A percentile compares a stretch with the other conserved stretches of the same genome.
Conservation (phyloP, 2,329 filamentous ascomycete species). For the Talaromyces funiculosus region DNA sequence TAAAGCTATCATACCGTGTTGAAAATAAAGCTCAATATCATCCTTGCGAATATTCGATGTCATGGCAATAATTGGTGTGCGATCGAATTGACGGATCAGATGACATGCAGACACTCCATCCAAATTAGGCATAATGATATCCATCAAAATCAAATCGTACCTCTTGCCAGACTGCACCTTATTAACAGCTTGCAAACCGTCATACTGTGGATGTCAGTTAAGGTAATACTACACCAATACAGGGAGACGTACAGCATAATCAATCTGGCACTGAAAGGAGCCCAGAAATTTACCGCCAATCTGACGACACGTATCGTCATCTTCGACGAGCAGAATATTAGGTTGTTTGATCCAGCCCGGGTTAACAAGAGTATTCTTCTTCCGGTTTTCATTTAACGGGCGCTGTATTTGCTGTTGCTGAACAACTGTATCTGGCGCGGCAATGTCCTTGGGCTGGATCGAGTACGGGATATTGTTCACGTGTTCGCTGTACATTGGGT, state of each 20-base stretch:
- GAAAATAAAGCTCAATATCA: constrained; percentile 95
- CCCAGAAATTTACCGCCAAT: constrained; percentile 63
- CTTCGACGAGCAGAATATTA: constrained; percentile 85
- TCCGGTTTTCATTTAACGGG: constrained; percentile 48
- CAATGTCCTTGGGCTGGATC: constrained; percentile 59
- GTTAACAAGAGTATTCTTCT: constrained; percentile 57
- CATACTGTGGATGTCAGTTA: constrained; percentile 55
- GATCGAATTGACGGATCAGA: constrained; percentile 81
- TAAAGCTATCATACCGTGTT: constrained; percentile 66
- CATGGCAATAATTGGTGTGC: constrained; percentile 91
- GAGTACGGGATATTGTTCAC: constrained; percentile 90
- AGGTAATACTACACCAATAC: constrained; percentile 4
- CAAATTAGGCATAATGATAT: constrained; percentile 95
- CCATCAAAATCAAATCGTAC: constrained; percentile 73
- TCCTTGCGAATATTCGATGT: constrained; percentile 96
- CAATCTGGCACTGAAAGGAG: constrained; percentile 59
- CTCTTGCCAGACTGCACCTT: constrained; percentile 66
- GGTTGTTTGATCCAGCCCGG: constrained; percentile 64
- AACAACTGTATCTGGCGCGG: constrained; percentile 42
- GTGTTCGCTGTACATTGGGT: constrained; percentile 90
- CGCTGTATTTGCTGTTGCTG: constrained; percentile 28
- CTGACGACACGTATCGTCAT: constrained; percentile 60
- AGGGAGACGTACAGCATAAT: constrained; percentile 52
- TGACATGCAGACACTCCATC: constrained; percentile 94
- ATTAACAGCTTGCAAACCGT: constrained; percentile 86